Evolutionary conservation across 768 basidiomycete species (phyloP), one percentile per base, ranked within the genome.

Genomic region (Auriculariales sp.): DNA sequence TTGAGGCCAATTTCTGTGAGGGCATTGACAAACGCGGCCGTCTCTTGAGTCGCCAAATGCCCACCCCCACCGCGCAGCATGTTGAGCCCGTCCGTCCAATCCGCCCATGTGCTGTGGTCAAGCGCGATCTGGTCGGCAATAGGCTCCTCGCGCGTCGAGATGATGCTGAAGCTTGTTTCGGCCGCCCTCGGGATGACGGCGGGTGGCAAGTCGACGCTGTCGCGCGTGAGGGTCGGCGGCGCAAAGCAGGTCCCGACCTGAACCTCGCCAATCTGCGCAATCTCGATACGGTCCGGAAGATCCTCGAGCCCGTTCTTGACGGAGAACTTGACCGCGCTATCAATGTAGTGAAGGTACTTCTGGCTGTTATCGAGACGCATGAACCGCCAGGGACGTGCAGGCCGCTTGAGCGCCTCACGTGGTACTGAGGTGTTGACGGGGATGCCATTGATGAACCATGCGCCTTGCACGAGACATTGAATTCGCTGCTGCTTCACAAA

Each of bases 81-180:
- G 57, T 88, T 88, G 62, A 94, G 60, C 3, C 90, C 91, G 62
- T 94, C 91, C 2, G 88, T 88, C 91, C 91, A 94, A 65, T 94
- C 91, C 14, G 87, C 83, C 83, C 86, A 92, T 15, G 82, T 70
- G 15, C 80, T 78, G 48, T 77, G 73, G 62, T 90, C 79, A 27
- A 81, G 77, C 3, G 87, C 84, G 56, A 88, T 79, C 51, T 81
- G 75, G 60, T 89, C 84, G 3, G 83, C 86, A 51, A 89, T 60
- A 2, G 82, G 79, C 17, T 77, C 79, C 56, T 83, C 83, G 56
- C 73, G 77, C 5, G 77, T 70, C 19, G 39, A 48, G 47, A 88
- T 62, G 46, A 92, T 65, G 7, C 84, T 83, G 63, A 91, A 91
- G 85, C 85, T 22, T 86, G 68, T 0, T 79, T 77, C 0, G 83